These are phyloP conservation scores for Heterobasidion parviporum DNA, from an alignment of 1,284 basidiomycete species.

Conservation along the genomic window DNA sequence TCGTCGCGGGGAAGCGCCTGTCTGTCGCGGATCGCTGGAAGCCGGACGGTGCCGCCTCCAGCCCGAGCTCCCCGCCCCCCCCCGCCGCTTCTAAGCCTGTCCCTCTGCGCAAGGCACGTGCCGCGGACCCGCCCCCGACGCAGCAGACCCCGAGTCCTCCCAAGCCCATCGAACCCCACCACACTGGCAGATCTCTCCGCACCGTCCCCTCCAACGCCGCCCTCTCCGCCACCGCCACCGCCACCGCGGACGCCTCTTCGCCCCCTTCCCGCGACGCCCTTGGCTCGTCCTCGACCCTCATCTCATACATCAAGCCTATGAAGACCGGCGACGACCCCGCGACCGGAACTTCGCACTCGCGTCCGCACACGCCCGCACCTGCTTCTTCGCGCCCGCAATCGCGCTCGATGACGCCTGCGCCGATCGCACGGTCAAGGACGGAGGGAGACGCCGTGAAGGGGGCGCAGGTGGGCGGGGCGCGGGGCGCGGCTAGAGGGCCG, in stretches of 20 bases:
- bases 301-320: slow-evolving; percentile 41
- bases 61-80: background rate
- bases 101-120: slow-evolving; percentile 34
- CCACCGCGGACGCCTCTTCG: slow-evolving; percentile 12
- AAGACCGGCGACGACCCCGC: slow-evolving; percentile 37
- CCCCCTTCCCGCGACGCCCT: slow-evolving; percentile 20
- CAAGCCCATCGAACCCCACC: slow-evolving; percentile 4
- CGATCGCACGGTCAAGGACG: slow-evolving; percentile 34
- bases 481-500: slow-evolving; percentile 16
- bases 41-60: background rate
- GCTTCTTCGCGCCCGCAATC: slow-evolving; percentile 9
- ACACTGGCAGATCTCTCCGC: slow-evolving; percentile 5
- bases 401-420: slow-evolving; percentile 43
- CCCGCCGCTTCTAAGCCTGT: slow-evolving; percentile 25
- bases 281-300: slow-evolving; percentile 41
- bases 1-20: slow-evolving; percentile 6
- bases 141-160: background rate
- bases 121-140: slow-evolving; percentile 19
- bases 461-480: slow-evolving; percentile 11
- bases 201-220: slow-evolving; percentile 7
- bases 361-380: slow-evolving; percentile 11
- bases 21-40: slow-evolving; percentile 9
- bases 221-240: slow-evolving; percentile 12
- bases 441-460: slow-evolving; percentile 10
- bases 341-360: slow-evolving; percentile 13